These are phyloP conservation scores for Tetrastigma voinierianum DNA, from an alignment of 164 flowering plant genomes.

Conservation along the genomic window DNA sequence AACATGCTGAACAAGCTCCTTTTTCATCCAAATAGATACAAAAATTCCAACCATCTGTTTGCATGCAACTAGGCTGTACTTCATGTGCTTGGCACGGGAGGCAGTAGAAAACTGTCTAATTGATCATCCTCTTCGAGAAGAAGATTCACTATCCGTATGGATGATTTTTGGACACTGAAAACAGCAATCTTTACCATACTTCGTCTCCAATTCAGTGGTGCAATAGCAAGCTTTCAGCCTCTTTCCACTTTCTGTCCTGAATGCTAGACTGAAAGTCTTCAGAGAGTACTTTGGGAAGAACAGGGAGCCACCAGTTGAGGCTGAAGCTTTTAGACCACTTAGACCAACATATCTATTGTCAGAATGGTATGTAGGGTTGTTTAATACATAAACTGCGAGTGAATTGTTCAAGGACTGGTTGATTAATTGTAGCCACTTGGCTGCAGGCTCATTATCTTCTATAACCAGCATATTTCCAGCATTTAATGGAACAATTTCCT, in stretches of 20 bases:
- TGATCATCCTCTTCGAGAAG: slow-evolving; percentile 67
- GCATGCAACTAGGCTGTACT: slow-evolving; percentile 64
- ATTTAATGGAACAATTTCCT: slow-evolving; percentile 90
- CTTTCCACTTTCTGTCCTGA: slow-evolving; percentile 50
- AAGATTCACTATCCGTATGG: slow-evolving; percentile 32
- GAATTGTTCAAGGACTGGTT: slow-evolving; percentile 65
- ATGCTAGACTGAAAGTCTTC: slow-evolving; percentile 51
- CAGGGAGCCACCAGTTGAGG: slow-evolving; percentile 25
- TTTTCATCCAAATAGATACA: slow-evolving; percentile 65
- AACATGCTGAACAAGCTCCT: slow-evolving; percentile 62
- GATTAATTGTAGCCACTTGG: slow-evolving; percentile 68
- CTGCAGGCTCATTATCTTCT: slow-evolving; percentile 84
- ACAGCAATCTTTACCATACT: slow-evolving; percentile 53
- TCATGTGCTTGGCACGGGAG: slow-evolving; percentile 27
- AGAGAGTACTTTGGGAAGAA: slow-evolving; percentile 67
- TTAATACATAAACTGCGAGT: not conserved
- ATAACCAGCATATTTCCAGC: slow-evolving; percentile 87
- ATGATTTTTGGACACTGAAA: slow-evolving; percentile 44
- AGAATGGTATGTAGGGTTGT: slow-evolving; percentile 12
- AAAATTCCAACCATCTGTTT: slow-evolving; percentile 94
- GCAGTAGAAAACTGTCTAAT: slow-evolving; percentile 19
- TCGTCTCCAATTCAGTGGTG: slow-evolving; percentile 40
- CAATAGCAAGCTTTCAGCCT: slow-evolving; percentile 72
- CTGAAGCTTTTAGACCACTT: slow-evolving; percentile 12
- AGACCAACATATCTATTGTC: slow-evolving; percentile 6